These are phyloP conservation scores for Ophiostoma populinum DNA, from an alignment of 2,329 filamentous ascomycete genomes.

Conservation along the genomic window DNA sequence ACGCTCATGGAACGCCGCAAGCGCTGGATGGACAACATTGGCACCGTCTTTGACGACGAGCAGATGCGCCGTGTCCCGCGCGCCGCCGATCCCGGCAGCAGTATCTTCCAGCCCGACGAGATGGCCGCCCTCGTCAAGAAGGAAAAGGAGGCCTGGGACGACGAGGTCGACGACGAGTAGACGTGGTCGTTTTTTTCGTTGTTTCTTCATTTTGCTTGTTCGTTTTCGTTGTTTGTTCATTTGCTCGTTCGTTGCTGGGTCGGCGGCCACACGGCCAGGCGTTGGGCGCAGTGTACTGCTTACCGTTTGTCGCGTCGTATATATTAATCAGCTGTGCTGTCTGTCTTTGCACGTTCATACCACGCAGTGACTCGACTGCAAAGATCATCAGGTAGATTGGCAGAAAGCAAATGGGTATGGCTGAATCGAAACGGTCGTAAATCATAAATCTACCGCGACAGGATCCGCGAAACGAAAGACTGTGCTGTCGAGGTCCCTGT, in stretches of 20 bases:
- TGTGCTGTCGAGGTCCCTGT: conserved; percentile 3
- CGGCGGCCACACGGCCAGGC: too few species aligned
- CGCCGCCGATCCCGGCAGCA: conserved; percentile 41
- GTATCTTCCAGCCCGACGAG: conserved; percentile 54
- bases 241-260: neutral
- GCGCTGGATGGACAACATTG: conserved; percentile 82
- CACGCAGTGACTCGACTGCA: too few species aligned
- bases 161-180: conserved; percentile 50
- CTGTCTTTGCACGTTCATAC: too few species aligned
- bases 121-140: conserved; percentile 60
- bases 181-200: neutral
- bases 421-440: too few species aligned
- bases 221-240: neutral
- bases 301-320: too few species aligned
- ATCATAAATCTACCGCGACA: neutral
- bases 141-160: conserved; percentile 69
- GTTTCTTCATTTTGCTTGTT: neutral
- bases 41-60: conserved; percentile 76
- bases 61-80: conserved; percentile 56
- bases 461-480: neutral
- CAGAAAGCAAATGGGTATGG: conserved; percentile 1
- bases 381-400: too few species aligned
- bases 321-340: too few species aligned
- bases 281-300: too few species aligned
- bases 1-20: conserved; percentile 81